phyloP scores from a whole-genome alignment of 23 red algal species.

The Cyanidiococcus yangmingshanensis region DNA sequence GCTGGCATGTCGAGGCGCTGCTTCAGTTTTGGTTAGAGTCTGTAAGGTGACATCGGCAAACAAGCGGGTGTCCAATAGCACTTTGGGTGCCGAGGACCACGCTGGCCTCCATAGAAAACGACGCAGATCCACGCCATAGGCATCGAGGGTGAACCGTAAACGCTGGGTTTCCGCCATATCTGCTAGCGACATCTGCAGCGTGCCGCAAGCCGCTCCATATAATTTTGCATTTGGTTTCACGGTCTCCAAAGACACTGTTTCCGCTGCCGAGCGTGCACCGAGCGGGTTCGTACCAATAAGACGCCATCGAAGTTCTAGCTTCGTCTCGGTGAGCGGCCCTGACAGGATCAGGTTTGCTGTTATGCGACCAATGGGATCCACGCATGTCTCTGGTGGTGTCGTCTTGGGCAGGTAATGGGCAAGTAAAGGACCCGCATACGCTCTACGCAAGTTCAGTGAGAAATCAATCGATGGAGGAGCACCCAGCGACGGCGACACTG shows the following conservation, averaged over 20 bases:
- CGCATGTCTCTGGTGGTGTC: constrained; percentile 11
- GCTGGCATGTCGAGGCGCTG: not conserved
- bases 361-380: constrained; percentile 32
- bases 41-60: not conserved
- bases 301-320: constrained; percentile 40
- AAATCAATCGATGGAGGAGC: constrained; percentile 32
- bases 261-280: not conserved
- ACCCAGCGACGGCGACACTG: not conserved
- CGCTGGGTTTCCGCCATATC: not conserved
- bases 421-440: constrained; percentile 26
- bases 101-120: not conserved
- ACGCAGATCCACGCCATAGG: not conserved
- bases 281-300: constrained; percentile 29
- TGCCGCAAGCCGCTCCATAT: not conserved
- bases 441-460: constrained; percentile 22
- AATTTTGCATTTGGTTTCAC: not conserved
- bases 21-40: not conserved
- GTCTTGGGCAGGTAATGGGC: constrained; percentile 32
- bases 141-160: not conserved
- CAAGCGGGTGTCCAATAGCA: not conserved
- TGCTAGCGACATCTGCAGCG: not conserved
- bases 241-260: not conserved
- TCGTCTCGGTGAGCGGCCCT: constrained; percentile 44
- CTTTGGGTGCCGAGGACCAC: not conserved
- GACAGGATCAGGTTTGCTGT: constrained; percentile 39